Evolutionary conservation across 176 grass and related monocot species (phyloP).

Genomic region (Phyllostachys edulis): DNA sequence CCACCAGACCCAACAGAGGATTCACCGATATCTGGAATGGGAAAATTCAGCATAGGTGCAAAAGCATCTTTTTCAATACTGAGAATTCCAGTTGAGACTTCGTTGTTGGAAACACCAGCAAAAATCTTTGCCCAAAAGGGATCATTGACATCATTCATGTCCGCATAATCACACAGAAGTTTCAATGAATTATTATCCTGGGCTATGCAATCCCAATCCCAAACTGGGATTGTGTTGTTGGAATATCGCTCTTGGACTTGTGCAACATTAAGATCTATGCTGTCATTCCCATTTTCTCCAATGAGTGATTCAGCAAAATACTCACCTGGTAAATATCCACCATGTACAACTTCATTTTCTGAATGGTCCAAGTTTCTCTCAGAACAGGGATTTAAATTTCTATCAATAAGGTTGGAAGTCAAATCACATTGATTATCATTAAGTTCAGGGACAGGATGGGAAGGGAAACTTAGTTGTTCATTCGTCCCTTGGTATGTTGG

Average conservation of each 20-base stretch:
- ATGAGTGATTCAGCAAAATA: background rate
- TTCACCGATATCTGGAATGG: conserved; percentile 1
- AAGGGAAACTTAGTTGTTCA: background rate
- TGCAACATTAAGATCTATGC: conserved; percentile 14
- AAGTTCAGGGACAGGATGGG: conserved; percentile 2
- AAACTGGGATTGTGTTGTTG: background rate
- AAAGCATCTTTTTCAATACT: conserved; percentile 25
- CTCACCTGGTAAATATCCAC: conserved; percentile 14
- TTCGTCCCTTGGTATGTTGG: background rate
- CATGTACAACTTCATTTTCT: conserved; percentile 20
- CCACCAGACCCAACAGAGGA: conserved; percentile 12
- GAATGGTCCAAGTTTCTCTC: background rate
- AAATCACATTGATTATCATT: background rate
- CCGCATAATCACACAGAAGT: conserved; percentile 14
- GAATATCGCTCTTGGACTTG: conserved; percentile 16
- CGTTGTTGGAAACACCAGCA: background rate
- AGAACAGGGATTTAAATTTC: conserved; percentile 2
- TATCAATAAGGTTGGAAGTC: background rate
- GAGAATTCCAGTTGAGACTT: conserved; percentile 15
- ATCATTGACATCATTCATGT: conserved; percentile 2
- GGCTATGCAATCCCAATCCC: background rate
- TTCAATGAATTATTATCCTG: conserved; percentile 16
- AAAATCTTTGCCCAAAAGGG: background rate
- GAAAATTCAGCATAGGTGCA: conserved; percentile 1
- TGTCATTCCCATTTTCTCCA: background rate